Evolutionary conservation across 83 land plant genomes (phyloP), one percentile per base, ranked within the genome.

Genomic region (Larix sibirica): DNA sequence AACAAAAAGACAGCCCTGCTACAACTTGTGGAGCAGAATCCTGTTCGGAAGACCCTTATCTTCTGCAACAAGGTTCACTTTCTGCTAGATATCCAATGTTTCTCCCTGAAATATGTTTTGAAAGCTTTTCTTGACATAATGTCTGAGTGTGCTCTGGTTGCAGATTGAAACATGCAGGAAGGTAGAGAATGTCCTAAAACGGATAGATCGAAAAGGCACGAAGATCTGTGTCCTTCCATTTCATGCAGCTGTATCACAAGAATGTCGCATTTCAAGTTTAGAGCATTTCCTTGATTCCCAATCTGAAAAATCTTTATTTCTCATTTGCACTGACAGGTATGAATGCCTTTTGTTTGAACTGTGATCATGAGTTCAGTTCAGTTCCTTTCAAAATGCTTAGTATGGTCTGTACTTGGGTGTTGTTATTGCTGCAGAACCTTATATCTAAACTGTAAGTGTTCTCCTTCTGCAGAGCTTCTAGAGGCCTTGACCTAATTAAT

Each of bases 151-250:
- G 60, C 33, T 24, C 64, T 31, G 77, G 58, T 10, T 84, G 86
- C 92, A 97, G 99, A 97, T 97, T 82, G 98, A 95, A 81, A 94
- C 99, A 40, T 97, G 99, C 83, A 91, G 99, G 73, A 94, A 89
- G 86, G 99, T 97, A 28, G 99, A 97, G 83, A 97, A 97, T 83
- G 81, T 83, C 73, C 87, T 97, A 82, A 88, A 85, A 26, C 92
- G 98, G 26, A 84, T 84, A 85, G 97, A 97, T 85, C 88, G 96
- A 69, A 91, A 90, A 80, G 96, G 87, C 69, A 62, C 33, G 6
- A 88, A 81, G 18, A 68, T 89, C 13, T 77, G 64, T 79, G 95
- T 92, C 60, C 83, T 95, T 74, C 95, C 99, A 26, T 97, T 96
- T 83, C 99, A 97, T 86, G 93, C 99, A 61, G 99, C 99, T 18